Evolutionary conservation across 2,329 filamentous ascomycete genomes (phyloP).

Genomic region (Fusarium continuum): DNA sequence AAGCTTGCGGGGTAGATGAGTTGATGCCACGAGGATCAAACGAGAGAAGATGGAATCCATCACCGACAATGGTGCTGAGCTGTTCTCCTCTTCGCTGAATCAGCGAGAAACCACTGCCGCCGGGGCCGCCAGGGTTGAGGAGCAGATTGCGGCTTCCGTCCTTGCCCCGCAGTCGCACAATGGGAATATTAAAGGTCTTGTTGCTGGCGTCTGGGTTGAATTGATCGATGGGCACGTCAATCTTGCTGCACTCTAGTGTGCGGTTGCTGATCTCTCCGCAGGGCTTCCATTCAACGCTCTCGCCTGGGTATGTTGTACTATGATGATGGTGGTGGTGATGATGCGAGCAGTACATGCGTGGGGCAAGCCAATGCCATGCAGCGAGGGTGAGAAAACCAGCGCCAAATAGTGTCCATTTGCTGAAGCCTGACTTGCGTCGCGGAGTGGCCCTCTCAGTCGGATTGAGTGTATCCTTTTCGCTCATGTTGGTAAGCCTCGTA

Average conservation of each 20-base stretch:
- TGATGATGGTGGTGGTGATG: slow-evolving; percentile 2
- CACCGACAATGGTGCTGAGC: slow-evolving; percentile 51
- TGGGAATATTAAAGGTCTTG: slow-evolving; percentile 55
- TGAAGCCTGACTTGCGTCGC: background rate
- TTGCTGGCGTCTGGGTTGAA: slow-evolving; percentile 48
- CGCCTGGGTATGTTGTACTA: slow-evolving; percentile 13
- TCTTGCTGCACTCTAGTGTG: slow-evolving; percentile 54
- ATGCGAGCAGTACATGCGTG: slow-evolving; percentile 9
- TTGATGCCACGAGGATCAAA: slow-evolving; percentile 60
- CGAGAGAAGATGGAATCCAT: slow-evolving; percentile 56
- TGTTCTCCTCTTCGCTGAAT: slow-evolving; percentile 49
- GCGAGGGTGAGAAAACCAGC: slow-evolving; percentile 6
- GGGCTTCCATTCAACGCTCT: slow-evolving; percentile 46
- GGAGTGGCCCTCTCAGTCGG: background rate
- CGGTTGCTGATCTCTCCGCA: slow-evolving; percentile 52
- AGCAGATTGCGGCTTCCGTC: slow-evolving; percentile 56
- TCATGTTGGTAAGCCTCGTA: slow-evolving; percentile 17
- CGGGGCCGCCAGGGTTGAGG: slow-evolving; percentile 60
- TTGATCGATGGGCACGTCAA: slow-evolving; percentile 59
- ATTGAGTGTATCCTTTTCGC: slow-evolving; percentile 5
- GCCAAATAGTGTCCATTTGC: slow-evolving; percentile 26
- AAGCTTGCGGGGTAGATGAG: slow-evolving; percentile 44
- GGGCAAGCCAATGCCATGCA: slow-evolving; percentile 17
- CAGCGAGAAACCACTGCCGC: slow-evolving; percentile 53
- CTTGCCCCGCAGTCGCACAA: slow-evolving; percentile 55